Base-by-base conservation (phyloP, 306 rosid species). In the Mimosa pudica region DNA sequence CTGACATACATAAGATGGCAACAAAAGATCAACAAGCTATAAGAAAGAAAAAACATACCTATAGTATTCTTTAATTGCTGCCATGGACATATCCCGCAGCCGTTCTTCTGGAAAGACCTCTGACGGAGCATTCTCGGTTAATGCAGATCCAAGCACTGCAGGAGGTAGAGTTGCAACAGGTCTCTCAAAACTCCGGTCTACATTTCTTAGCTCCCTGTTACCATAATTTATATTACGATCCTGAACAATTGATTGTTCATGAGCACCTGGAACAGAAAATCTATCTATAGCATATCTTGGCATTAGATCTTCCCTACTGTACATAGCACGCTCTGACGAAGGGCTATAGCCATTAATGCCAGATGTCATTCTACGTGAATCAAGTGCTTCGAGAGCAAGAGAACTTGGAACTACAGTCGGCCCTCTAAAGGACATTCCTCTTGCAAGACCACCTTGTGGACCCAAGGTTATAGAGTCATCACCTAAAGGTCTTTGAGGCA, bases 401-500 rank as follows among this genome's bases (percentile, higher is more conserved):
- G 88, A 57, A 77, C 84, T 48, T 18, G 93, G 71, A 77, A 87
- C 73, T 63, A 89, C 76, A 33, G 89, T 85, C 55, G 96, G 80
- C 75, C 98, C 99, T 85, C 97, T 91, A 20, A 57, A 80, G 77
- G 98, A 90, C 98, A 96, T 96, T 84, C 97, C 99, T 88, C 90
- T 85, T 12, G 92, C 99, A 75, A 96, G 96, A 80, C 99, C 97
- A 82, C 97, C 98, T 71, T 93, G 97, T 67, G 99, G 99, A 14
- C 91, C 99, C 88, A 96, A 80, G 61, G 89, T 87, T 71, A 91
- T 90, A 64, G 98, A 90, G 45, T 90, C 89, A 64, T 89, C 96
- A 68, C 88, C 94, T 1, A 77, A 20, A 44, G 93, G 80, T 78
- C 91, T 89, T 36, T 89, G 97, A 69, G 92, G 81, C 79, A 90